phyloP scores from a whole-genome alignment of 345 rosid genomes.

The Eucalyptus erythrocorys region DNA sequence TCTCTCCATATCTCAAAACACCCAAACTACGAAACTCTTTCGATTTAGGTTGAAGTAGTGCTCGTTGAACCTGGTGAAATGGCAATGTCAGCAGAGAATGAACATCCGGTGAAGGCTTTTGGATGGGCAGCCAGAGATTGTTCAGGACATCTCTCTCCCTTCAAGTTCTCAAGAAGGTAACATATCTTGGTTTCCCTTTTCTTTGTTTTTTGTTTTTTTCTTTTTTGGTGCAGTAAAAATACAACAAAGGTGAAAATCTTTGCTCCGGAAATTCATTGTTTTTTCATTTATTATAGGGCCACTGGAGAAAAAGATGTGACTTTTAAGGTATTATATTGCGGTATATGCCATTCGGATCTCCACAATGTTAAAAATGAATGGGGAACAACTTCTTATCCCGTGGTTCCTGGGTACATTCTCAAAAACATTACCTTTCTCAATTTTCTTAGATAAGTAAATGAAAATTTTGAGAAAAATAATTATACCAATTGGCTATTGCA shows the following conservation, averaged over 20 bases:
- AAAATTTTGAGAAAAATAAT: not conserved
- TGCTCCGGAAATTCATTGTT: not conserved
- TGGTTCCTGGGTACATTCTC: conserved; percentile 22
- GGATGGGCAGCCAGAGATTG: conserved; percentile 27
- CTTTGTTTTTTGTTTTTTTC: not conserved
- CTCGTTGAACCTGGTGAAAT: not conserved
- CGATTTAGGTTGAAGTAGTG: not conserved
- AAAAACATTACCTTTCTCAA: not conserved
- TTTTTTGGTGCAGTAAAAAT: not conserved
- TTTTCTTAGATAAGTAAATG: not conserved
- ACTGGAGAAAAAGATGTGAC: conserved; percentile 18
- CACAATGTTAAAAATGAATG: conserved; percentile 16
- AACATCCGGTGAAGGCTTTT: conserved; percentile 14
- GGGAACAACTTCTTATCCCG: conserved; percentile 9
- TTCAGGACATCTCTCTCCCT: conserved; percentile 25
- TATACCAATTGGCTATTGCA: not conserved
- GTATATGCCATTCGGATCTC: conserved; percentile 29
- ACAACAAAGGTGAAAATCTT: not conserved
- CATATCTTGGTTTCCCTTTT: not conserved
- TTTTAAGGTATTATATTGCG: conserved; percentile 23
- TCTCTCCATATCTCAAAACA: not conserved
- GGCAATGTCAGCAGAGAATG: conserved; percentile 1
- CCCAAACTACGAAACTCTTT: too few species aligned
- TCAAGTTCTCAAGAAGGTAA: conserved; percentile 24
- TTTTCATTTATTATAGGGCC: not conserved